These are phyloP conservation scores for Phellopilus nigrolimitatus DNA, from an alignment of 1,284 basidiomycete genomes.

Conservation along the genomic window DNA sequence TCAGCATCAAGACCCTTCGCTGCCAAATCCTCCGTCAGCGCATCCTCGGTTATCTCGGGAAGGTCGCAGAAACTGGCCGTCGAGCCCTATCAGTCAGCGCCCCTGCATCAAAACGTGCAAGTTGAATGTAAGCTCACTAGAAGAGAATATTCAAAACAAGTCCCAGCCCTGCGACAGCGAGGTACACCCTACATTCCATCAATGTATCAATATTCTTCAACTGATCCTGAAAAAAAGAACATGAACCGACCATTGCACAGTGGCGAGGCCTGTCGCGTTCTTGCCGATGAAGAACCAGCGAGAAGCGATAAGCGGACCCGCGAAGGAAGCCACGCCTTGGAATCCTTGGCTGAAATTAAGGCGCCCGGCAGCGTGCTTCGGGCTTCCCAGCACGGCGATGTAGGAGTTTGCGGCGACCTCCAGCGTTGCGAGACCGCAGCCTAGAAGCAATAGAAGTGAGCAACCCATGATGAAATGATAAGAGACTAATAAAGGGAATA, in stretches of 20 bases:
- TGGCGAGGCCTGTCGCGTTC: conserved; percentile 57
- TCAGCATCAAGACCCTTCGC: conserved; percentile 40
- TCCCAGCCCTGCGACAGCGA: conserved; percentile 68
- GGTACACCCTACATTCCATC: conserved; percentile 54
- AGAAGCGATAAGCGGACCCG: conserved; percentile 77
- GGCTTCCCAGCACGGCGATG: conserved; percentile 63
- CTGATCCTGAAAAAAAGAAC: not conserved
- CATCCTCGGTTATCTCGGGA: conserved; percentile 73
- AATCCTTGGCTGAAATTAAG: conserved; percentile 82
- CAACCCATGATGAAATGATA: conserved; percentile 22
- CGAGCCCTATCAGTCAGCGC: too few species aligned
- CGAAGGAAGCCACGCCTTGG: conserved; percentile 75
- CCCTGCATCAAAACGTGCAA: too few species aligned
- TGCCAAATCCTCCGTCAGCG: conserved; percentile 47
- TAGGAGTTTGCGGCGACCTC: conserved; percentile 80
- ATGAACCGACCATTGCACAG: conserved; percentile 59
- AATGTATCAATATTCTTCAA: not conserved
- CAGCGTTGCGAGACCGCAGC: conserved; percentile 66
- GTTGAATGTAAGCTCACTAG: too few species aligned
- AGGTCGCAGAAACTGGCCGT: conserved; percentile 66
- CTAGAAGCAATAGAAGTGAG: conserved; percentile 29
- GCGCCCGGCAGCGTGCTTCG: conserved; percentile 70
- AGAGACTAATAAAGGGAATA: conserved; percentile 2
- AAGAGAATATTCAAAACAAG: conserved; percentile 63
- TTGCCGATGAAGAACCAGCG: conserved; percentile 68